Evolutionary conservation across 2,329 filamentous ascomycete species (phyloP).

Genomic region (Monilinia fructigena): DNA sequence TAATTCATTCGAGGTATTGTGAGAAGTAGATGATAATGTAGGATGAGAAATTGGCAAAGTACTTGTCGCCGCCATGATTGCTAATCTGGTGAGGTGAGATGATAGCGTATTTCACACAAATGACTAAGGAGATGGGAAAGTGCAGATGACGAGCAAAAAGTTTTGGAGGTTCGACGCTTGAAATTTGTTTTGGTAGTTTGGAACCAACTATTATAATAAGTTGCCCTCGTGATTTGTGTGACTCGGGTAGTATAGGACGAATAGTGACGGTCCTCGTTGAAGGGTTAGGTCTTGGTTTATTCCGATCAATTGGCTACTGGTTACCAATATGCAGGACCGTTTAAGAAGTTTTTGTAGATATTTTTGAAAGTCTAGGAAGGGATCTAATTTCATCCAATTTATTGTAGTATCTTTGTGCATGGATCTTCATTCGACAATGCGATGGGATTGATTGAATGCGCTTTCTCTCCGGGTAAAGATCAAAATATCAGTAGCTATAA

Average conservation of each 20-base stretch:
- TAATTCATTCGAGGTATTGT: conserved; percentile 9
- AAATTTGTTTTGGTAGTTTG: neutral
- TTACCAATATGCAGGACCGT: neutral
- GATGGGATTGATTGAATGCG: neutral
- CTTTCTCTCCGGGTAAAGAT: neutral
- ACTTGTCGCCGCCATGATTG: conserved; percentile 20
- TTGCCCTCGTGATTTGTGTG: neutral
- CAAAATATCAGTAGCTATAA: neutral
- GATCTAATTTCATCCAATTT: conserved; percentile 4
- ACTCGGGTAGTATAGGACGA: neutral
- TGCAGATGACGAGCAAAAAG: conserved; percentile 8
- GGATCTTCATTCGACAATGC: conserved; percentile 6
- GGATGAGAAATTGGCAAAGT: conserved; percentile 17
- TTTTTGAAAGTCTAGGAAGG: neutral
- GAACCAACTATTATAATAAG: neutral
- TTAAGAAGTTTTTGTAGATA: neutral
- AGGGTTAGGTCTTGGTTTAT: neutral
- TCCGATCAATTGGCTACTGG: neutral
- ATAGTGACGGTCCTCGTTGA: neutral
- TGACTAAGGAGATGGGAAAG: conserved; percentile 2
- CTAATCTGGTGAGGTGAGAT: neutral
- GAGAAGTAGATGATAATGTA: conserved; percentile 13
- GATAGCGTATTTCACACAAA: neutral
- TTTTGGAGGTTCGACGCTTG: neutral
- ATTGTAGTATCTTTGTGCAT: conserved; percentile 11